Percentiles rank a stretch among this genome's conserved stretches.
Evolutionary conservation across 495 filamentous ascomycete species (phyloP).

Genomic region (Hyaloscypha variabilis): DNA sequence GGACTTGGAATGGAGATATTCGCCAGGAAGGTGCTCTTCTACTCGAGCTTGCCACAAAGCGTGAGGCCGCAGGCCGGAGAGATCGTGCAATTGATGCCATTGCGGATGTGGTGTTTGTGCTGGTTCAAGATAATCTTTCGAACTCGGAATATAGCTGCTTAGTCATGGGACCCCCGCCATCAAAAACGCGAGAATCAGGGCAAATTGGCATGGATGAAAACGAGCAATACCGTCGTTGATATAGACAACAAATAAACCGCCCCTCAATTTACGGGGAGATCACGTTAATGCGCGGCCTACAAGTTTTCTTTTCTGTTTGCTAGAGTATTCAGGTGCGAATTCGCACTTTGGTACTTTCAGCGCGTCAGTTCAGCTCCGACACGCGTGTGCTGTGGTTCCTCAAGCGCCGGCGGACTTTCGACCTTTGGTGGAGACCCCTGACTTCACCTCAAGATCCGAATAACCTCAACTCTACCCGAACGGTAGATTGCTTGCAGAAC

Average conservation of each 20-base stretch:
- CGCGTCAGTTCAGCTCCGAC: slow-evolving; percentile 17
- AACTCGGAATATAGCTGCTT: slow-evolving; percentile 1
- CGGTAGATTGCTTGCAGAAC: not conserved
- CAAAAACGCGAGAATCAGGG: slow-evolving; percentile 22
- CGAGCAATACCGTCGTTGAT: slow-evolving; percentile 20
- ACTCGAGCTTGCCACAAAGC: slow-evolving; percentile 18
- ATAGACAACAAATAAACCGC: slow-evolving; percentile 28
- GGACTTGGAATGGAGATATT: slow-evolving; percentile 19
- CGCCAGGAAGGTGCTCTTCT: slow-evolving; percentile 22
- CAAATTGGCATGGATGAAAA: slow-evolving; percentile 10
- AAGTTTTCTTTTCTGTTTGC: slow-evolving; percentile 4
- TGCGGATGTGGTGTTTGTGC: slow-evolving; percentile 11
- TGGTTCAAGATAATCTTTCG: slow-evolving; percentile 8
- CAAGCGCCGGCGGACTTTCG: slow-evolving; percentile 20
- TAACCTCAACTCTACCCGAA: slow-evolving; percentile 27
- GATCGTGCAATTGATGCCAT: slow-evolving; percentile 37
- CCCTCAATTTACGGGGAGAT: slow-evolving; percentile 23
- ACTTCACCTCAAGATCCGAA: slow-evolving; percentile 23
- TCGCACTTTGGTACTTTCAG: not conserved
- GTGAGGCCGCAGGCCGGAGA: slow-evolving; percentile 30
- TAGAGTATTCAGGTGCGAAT: not conserved
- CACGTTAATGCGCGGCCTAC: slow-evolving; percentile 13
- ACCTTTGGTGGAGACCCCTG: slow-evolving; percentile 4
- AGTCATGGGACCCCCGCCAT: slow-evolving; percentile 19
- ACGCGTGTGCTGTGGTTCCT: slow-evolving; percentile 18